Evolutionary conservation across 371 early-diverging fungal species (phyloP), one percentile per base, ranked within the genome.

Genomic region (Basidiobolus meristosporus): DNA sequence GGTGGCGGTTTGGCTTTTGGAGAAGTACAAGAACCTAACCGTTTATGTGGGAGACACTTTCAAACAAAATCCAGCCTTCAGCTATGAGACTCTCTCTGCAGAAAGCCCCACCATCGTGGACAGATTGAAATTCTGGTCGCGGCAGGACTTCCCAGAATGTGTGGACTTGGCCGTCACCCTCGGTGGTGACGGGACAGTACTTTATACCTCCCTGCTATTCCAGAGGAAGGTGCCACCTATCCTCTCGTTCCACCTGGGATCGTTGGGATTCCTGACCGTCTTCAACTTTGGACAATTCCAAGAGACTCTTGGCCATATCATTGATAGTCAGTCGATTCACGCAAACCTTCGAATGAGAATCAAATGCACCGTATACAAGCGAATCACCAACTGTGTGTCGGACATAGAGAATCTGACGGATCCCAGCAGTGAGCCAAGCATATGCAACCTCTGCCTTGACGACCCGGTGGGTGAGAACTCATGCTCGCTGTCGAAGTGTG

Each of bases 271-370:
- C 41, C 53, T 93, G 33, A 88, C 92, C 0, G 78, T 81, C 0
- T 95, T 90, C 54, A 70, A 80, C 41, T 80, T 82, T 43, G 60
- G 53, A 0, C 56, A 69, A 32, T 73, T 71, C 39, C 56, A 70
- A 14, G 38, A 60, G 6, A 60, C 72, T 28, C 50, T 87, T 12
- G 55, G 56, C 7, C 56, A 63, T 17, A 68, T 69, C 6, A 69
- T 82, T 47, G 66, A 69, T 28, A 56, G 65, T 28, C 88, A 83
- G 3, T 31, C 54, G 0, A 74, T 80, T 32, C 68, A 85, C 12
- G 70, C 91, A 45, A 90, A 85, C 46, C 46, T 90, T 39, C 68
- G 93, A 29, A 90, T 89, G 63, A 70, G 95, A 10, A 70, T 92
- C 39, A 70, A 72, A 3, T 89, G 88, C 42, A 79, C 85, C 0